Evolutionary conservation across 129 eudicot genomes (phyloP), one percentile per base, ranked within the genome.

Genomic region (Calendula officinalis): DNA sequence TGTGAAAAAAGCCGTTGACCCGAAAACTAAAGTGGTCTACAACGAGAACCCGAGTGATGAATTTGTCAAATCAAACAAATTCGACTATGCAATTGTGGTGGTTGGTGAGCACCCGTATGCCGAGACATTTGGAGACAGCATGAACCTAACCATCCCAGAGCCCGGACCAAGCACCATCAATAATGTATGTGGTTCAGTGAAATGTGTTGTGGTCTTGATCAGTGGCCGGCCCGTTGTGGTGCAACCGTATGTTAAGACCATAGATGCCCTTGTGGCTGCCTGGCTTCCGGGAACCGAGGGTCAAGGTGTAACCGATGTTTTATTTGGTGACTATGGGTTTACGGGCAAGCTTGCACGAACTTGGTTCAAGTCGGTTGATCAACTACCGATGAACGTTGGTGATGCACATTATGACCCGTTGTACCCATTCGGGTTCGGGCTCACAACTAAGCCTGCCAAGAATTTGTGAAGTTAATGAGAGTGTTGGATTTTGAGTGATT

Each of bases 211-310:
- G 9, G 86, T 89, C 49, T 54, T 89, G 55, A 65, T 89, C 39
- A 54, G 83, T 22, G 95, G 97, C 6, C 76, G 97, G 17, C 97
- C 97, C 2, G 88, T 89, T 15, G 86, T 83, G 58, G 64, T 89
- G 56, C 72, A 86, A 65, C 95, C 95, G 3, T 89, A 83, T 53
- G 61, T 89, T 3, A 32, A 40, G 12, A 64, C 66, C 11, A 83
- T 89, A 33, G 87, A 82, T 4, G 96, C 94, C 13, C 84, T 89
- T 8, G 84, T 89, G 52, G 87, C 94, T 13, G 97, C 97, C 39
- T 89, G 90, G 94, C 84, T 89, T 53, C 97, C 90, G 3, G 95
- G 97, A 73, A 64, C 82, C 0, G 88, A 87, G 73, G 91, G 95
- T 37, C 85, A 87, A 62, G 95, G 95, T 36, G 80, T 87, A 16